A percentile compares a stretch with the other conserved stretches of the same genome.
Conservation (phyloP, 1,139 yeast species). For the Insectozyma bohioensis region DNA sequence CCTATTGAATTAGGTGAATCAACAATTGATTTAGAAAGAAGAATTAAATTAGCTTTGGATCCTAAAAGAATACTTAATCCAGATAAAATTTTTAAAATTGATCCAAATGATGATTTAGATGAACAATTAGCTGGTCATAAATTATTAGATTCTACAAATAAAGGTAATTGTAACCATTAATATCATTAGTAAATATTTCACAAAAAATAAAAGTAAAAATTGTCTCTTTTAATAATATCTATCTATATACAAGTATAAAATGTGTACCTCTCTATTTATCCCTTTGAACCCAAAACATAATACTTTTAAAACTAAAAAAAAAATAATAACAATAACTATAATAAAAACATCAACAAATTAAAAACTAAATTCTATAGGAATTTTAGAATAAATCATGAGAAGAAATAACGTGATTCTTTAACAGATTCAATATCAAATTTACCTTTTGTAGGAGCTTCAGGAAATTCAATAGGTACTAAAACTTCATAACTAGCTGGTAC, state of each 20-base stretch:
- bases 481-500: conserved; percentile 28
- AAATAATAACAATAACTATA: not conserved
- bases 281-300: conserved; percentile 1
- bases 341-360: not conserved
- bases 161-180: conserved; percentile 1
- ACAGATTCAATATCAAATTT: conserved; percentile 77
- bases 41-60: conserved; percentile 38
- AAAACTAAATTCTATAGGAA: no score
- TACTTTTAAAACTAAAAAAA: not conserved
- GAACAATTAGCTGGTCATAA: conserved; percentile 23
- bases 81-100: conserved; percentile 40
- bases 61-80: conserved; percentile 45
- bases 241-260: not conserved
- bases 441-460: conserved; percentile 79
- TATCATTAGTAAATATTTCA: not conserved
- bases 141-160: conserved; percentile 5
- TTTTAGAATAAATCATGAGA: conserved; percentile 40
- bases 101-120: conserved; percentile 35
- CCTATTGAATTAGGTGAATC: conserved; percentile 33
- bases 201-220: not conserved
- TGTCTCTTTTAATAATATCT: no score
- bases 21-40: conserved; percentile 42
- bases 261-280: conserved; percentile 1
- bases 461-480: conserved; percentile 66
- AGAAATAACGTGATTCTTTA: conserved; percentile 77